Base-by-base conservation (phyloP, 345 rosid genomes). In the Syzygium aqueum region DNA sequence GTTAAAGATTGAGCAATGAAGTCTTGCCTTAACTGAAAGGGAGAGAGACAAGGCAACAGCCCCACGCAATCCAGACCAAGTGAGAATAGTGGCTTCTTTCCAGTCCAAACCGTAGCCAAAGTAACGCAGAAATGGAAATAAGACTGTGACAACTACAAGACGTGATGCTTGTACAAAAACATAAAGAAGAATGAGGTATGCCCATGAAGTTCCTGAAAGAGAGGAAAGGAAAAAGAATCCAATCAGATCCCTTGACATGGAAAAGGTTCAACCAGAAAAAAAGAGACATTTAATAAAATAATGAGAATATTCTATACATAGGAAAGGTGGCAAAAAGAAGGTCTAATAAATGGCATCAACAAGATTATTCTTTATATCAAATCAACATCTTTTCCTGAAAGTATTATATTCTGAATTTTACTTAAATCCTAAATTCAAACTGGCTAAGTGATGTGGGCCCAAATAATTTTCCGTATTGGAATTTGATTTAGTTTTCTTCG, bases 1-100 rank as follows among this genome's bases (percentile, higher is more conserved):
- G 80, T 2, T 25, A 73, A 73, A 85, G 51, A 53, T 73, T 54
- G 87, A 89, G 86, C 52, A 22, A 86, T 82, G 87, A 84, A 87
- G 88, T 91, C 93, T 94, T 94, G 92, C 99, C 97, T 96, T 95
- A 51, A 97, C 96, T 22, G 96, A 96, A 84, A 97, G 91, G 85
- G 99, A 94, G 85, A 97, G 99, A 86, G 99, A 90, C 56, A 97
- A 90, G 12, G 99, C 98, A 90, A 97, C 99, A 86, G 98, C 99
- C 85, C 99, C 99, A 27, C 99, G 94, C 87, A 96, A 93, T 77
- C 99, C 99, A 84, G 99, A 92, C 99, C 99, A 97, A 88, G 90
- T 88, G 87, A 97, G 96, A 87, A 97, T 94, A 53, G 84, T 86
- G 65, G 96, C 95, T 95, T 97, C 99, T 93, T 94, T 96, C 98